Percentiles rank a stretch among this genome's conserved stretches.
Evolutionary conservation across 352 stramenopile species (phyloP).

Genomic region (Phytophthora citrophthora): DNA sequence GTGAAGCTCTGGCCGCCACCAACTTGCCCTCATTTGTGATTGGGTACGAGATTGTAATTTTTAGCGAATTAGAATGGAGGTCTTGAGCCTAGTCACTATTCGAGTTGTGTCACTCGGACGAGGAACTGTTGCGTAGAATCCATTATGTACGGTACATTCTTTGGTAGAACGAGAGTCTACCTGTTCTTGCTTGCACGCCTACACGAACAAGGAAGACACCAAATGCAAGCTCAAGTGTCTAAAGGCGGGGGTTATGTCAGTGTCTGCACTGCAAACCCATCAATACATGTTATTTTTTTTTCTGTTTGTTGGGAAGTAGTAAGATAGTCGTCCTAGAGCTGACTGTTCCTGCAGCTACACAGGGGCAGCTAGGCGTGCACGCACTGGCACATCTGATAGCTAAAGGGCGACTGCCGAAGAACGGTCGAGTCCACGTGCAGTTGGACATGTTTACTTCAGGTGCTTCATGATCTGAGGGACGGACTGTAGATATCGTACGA

Average conservation of each 20-base stretch:
- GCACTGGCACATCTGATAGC: conserved; percentile 10
- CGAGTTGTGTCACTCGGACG: conserved; percentile 2
- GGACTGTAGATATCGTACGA: conserved; percentile 45
- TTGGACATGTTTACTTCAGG: conserved; percentile 83
- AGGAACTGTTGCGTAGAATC: background rate
- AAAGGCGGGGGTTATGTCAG: conserved; percentile 22
- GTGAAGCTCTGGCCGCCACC: conserved; percentile 56
- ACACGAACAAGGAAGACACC: background rate
- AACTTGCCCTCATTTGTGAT: conserved; percentile 42
- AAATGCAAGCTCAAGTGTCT: conserved; percentile 12
- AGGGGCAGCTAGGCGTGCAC: background rate
- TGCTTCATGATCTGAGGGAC: conserved; percentile 96
- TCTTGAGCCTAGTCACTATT: background rate
- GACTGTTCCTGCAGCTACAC: background rate
- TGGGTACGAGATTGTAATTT: conserved; percentile 26
- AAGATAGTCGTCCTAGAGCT: conserved; percentile 14
- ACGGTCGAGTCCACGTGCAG: conserved; percentile 9
- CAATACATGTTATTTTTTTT: conserved; percentile 39
- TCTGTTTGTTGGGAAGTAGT: conserved; percentile 16
- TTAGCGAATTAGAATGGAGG: conserved; percentile 25
- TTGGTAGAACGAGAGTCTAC: too few species aligned
- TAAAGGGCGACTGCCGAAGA: background rate
- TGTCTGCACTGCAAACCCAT: conserved; percentile 39
- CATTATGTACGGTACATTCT: background rate
- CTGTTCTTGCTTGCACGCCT: background rate